These are phyloP conservation scores for Penicillium brasilianum DNA, from an alignment of 2,329 filamentous ascomycete genomes.

Conservation along the genomic window DNA sequence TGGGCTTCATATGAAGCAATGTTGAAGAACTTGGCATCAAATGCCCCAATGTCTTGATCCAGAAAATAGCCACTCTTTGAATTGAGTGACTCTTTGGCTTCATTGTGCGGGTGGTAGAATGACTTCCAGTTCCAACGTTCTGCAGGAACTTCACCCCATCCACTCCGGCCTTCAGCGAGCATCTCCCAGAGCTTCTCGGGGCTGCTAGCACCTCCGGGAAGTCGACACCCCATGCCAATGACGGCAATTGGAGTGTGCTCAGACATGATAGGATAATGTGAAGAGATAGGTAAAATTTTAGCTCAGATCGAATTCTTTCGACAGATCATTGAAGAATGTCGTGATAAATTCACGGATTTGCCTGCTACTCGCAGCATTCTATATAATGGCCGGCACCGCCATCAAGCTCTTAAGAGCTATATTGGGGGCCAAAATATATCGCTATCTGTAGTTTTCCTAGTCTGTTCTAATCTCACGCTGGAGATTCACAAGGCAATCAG, in stretches of 20 bases:
- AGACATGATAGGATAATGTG: conserved; percentile 6
- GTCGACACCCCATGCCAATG: conserved; percentile 8
- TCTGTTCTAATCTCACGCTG: background rate
- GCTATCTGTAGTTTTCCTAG: background rate
- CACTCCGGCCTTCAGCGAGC: conserved; percentile 23
- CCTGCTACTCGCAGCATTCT: background rate
- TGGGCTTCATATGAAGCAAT: conserved; percentile 32
- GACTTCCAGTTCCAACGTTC: conserved; percentile 34
- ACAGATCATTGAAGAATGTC: conserved; percentile 11
- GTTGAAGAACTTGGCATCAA: conserved; percentile 42
- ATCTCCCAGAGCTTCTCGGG: conserved; percentile 14
- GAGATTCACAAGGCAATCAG: background rate
- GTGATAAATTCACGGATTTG: background rate
- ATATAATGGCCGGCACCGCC: background rate
- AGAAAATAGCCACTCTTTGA: conserved; percentile 25
- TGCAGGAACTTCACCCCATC: conserved; percentile 28
- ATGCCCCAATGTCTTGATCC: conserved; percentile 31
- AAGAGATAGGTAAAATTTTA: background rate
- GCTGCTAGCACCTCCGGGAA: conserved; percentile 8
- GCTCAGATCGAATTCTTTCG: background rate
- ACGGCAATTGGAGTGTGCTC: conserved; percentile 12
- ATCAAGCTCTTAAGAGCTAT: background rate
- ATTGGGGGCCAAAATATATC: background rate
- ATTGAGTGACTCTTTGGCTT: conserved; percentile 8
- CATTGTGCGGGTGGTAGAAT: conserved; percentile 29